These are phyloP conservation scores for Claviceps sp. DNA, from an alignment of 2,329 filamentous ascomycete genomes.

Conservation along the genomic window DNA sequence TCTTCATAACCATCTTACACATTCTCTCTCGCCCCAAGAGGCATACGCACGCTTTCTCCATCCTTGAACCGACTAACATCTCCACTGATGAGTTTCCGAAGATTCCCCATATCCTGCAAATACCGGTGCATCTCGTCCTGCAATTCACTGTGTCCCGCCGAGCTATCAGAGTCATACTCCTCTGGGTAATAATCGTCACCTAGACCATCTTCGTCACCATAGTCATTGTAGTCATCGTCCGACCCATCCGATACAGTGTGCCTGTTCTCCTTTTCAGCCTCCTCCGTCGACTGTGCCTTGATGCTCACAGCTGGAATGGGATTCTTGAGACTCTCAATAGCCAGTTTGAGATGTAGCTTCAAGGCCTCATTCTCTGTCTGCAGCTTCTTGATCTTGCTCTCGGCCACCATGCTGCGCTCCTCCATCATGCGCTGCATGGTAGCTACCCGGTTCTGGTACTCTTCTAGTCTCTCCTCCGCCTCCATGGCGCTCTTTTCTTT, in stretches of 20 bases:
- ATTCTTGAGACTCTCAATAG: constrained; percentile 76
- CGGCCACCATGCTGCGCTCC: constrained; percentile 76
- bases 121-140: constrained; percentile 79
- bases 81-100: constrained; percentile 49
- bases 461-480: constrained; percentile 75
- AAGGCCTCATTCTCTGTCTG: constrained; percentile 85
- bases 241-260: constrained; percentile 21
- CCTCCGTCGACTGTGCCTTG: constrained; percentile 12
- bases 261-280: constrained; percentile 17
- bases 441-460: constrained; percentile 83
- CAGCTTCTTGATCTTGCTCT: constrained; percentile 85
- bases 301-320: constrained; percentile 58
- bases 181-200: constrained; percentile 49
- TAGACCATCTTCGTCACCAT: constrained; percentile 13
- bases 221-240: not conserved
- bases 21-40: constrained; percentile 32
- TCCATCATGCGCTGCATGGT: constrained; percentile 95
- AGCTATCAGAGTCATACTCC: constrained; percentile 34
- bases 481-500: constrained; percentile 65
- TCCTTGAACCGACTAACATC: constrained; percentile 59
- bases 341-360: constrained; percentile 75
- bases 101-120: constrained; percentile 69
- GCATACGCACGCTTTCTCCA: constrained; percentile 41
- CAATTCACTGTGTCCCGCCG: constrained; percentile 44
- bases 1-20: constrained; percentile 10